Evolutionary conservation across 139 green algal genomes (phyloP).

Genomic region (Mychonastes homosphaera): DNA sequence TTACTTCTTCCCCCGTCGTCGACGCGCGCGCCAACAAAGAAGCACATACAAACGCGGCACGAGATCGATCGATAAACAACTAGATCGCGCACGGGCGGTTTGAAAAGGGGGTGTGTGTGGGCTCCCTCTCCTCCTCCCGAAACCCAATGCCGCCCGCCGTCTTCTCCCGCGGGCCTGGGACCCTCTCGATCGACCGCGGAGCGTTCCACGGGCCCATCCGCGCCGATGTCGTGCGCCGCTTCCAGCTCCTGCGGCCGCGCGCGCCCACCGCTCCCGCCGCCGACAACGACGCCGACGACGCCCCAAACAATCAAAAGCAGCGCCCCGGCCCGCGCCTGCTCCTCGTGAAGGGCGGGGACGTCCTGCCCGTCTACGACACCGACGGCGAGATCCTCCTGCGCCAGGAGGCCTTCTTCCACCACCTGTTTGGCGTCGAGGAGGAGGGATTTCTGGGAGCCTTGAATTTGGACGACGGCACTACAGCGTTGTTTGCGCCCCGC

Average conservation of each 20-base stretch:
- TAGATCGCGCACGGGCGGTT: too few relatives aligned
- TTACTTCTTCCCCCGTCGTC: too few relatives aligned
- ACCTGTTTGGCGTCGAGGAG: conserved; percentile 85
- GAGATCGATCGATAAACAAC: too few relatives aligned
- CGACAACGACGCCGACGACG: conserved; percentile 17
- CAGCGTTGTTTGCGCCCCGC: conserved; percentile 66
- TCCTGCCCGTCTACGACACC: conserved; percentile 29
- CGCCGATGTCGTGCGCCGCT: conserved; percentile 18
- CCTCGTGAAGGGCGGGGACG: conserved; percentile 23
- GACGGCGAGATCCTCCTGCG: conserved; percentile 36
- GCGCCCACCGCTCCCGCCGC: conserved; percentile 12
- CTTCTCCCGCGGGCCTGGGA: background rate
- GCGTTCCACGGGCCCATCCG: conserved; percentile 36
- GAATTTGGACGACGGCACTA: conserved; percentile 23
- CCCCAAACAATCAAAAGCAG: background rate
- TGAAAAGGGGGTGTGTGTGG: too few relatives aligned
- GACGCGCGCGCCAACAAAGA: too few relatives aligned
- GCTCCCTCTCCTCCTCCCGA: too few relatives aligned
- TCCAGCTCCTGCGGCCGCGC: conserved; percentile 5
- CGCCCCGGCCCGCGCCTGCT: conserved; percentile 1
- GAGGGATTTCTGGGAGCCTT: conserved; percentile 60
- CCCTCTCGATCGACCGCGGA: conserved; percentile 23
- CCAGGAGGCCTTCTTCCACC: conserved; percentile 79
- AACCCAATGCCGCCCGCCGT: too few relatives aligned
- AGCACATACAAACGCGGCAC: too few relatives aligned